phyloP scores from a whole-genome alignment of 2,329 filamentous ascomycete genomes.

The Epichloe hybrida region DNA sequence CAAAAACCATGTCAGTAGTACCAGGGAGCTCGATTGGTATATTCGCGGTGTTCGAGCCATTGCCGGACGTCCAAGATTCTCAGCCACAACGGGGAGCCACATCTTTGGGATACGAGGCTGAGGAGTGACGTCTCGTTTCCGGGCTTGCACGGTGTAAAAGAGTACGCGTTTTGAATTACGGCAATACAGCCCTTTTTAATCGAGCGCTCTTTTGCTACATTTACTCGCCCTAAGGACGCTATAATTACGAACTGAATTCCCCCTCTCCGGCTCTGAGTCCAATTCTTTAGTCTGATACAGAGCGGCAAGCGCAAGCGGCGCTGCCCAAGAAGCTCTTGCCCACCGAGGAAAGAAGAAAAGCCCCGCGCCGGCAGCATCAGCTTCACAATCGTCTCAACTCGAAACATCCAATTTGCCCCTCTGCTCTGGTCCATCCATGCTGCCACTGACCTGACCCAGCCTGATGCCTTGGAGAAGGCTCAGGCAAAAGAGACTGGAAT shows the following conservation, averaged over 20 bases:
- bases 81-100: neutral
- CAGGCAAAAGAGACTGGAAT: slow-evolving; percentile 14
- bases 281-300: neutral
- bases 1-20: too few relatives aligned
- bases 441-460: slow-evolving; percentile 16
- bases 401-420: neutral
- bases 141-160: too few relatives aligned
- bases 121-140: neutral
- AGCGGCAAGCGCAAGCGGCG: slow-evolving; percentile 7
- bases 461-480: slow-evolving; percentile 25
- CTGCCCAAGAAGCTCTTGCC: slow-evolving; percentile 2
- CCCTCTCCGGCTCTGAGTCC: neutral
- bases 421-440: slow-evolving; percentile 20
- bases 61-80: neutral
- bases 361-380: slow-evolving; percentile 1
- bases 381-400: neutral
- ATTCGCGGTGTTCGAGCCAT: neutral
- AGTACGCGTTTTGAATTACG: too few relatives aligned
- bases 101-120: neutral
- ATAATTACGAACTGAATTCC: neutral
- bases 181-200: neutral
- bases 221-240: neutral
- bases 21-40: too few relatives aligned
- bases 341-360: neutral
- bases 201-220: neutral